Evolutionary conservation across 2,329 filamentous ascomycete genomes (phyloP), one percentile per base, ranked within the genome.

Genomic region (Tolypocladium endophyticum): DNA sequence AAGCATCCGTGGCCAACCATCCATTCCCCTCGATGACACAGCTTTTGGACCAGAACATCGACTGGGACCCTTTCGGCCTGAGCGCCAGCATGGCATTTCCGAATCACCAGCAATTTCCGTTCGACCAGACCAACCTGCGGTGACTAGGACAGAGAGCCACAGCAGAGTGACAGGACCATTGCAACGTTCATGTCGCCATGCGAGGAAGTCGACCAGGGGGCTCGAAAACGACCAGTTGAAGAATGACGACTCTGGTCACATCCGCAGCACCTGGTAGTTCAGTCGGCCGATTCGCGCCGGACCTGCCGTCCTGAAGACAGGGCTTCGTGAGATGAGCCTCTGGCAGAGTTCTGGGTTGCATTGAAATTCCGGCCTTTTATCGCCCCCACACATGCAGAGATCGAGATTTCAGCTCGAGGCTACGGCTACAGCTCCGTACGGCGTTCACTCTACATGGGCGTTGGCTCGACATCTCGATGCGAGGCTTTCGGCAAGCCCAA

Each of bases 71-170:
- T 0, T 97, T 97, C 68, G 92, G 92, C 16, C 79, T 97, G 58
- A 93, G 89, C 61, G 92, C 92, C 41, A 96, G 90, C 75, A 96
- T 96, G 93, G 90, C 93, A 65, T 96, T 96, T 68, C 92, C 92
- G 14, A 89, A 88, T 2, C 88, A 90, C 2, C 88, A 90, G 59
- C 87, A 88, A 56, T 94, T 92, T 73, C 84, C 86, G 57, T 91
- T 90, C 70, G 85, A 87, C 63, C 84, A 83, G 56, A 78, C 80
- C 70, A 83, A 82, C 65, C 81, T 78, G 72, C 70, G 76, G 63
- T 78, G 73, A 70, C 20, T 41, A 36, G 43, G n/a, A 36, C 33
- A 25, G 30, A 5, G 20, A 53, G 50, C 30, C 30, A 30, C 50
- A 35, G 50, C 50, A 5, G 30, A 18, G 28, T 53, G 50, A 54